Evolutionary conservation across 371 early-diverging fungal species (phyloP).

Genomic region (Apophysomyces elegans): DNA sequence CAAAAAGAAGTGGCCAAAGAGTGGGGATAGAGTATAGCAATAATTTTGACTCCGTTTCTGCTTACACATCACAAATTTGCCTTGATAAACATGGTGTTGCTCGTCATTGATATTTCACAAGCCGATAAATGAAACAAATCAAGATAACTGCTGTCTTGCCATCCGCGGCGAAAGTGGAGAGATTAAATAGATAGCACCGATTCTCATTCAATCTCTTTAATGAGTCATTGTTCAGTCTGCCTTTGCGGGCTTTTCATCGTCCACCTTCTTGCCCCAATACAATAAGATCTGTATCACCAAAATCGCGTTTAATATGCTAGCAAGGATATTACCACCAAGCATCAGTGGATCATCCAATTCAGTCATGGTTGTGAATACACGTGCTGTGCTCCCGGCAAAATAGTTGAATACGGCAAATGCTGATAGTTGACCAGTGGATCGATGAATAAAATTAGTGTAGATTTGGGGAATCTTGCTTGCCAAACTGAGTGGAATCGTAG

Average conservation of each 20-base stretch:
- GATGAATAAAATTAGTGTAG: constrained; percentile 71
- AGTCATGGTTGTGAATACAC: constrained; percentile 89
- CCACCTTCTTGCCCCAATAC: constrained; percentile 67
- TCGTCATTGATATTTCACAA: no score
- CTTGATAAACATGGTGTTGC: no score
- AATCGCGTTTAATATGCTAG: constrained; percentile 74
- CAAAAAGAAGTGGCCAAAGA: not conserved
- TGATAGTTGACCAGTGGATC: constrained; percentile 87
- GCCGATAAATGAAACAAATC: not conserved
- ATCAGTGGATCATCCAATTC: constrained; percentile 85
- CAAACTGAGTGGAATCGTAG: constrained; percentile 80
- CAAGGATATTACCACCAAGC: constrained; percentile 69
- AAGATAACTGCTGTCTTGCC: not conserved
- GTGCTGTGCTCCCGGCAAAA: constrained; percentile 85
- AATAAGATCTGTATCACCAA: constrained; percentile 80
- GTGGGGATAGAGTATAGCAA: not conserved
- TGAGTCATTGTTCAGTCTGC: constrained; percentile 10
- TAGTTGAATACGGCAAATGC: constrained; percentile 87
- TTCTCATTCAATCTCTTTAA: not conserved
- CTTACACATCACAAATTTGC: not conserved
- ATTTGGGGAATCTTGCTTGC: constrained; percentile 90
- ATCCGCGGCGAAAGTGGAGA: no score
- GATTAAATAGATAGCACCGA: no score
- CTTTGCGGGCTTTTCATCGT: constrained; percentile 23
- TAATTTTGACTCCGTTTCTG: constrained; percentile 4